Conservation (phyloP, 192 early-diverging fungal species). For the Backusella westeae region DNA sequence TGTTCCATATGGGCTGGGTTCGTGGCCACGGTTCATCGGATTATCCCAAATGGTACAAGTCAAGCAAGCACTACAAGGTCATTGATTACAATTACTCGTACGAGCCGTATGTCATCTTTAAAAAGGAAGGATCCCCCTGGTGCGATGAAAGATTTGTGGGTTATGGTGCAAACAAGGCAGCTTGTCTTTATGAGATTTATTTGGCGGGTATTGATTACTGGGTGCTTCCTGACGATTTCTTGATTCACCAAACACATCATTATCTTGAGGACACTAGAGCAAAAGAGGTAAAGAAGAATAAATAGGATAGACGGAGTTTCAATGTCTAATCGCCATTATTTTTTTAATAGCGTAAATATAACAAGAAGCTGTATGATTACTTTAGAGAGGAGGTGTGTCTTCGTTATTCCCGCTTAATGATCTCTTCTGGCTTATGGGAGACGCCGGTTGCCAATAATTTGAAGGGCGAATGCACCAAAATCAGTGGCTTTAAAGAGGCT, state of each 20-base stretch:
- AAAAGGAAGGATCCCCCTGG: slow-evolving; percentile 52
- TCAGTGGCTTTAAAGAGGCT: slow-evolving; percentile 48
- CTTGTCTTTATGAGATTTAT: slow-evolving; percentile 59
- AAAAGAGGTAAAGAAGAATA: slow-evolving; percentile 42
- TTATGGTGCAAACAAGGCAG: slow-evolving; percentile 63
- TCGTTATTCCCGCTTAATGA: slow-evolving; percentile 45
- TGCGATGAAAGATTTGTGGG: slow-evolving; percentile 63
- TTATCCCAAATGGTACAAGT: slow-evolving; percentile 48
- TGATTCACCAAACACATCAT: slow-evolving; percentile 60
- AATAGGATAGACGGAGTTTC: not conserved
- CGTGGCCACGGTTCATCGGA: slow-evolving; percentile 61
- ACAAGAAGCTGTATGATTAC: slow-evolving; percentile 53
- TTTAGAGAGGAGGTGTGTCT: slow-evolving; percentile 55
- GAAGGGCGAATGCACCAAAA: slow-evolving; percentile 49
- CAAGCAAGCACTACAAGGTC: slow-evolving; percentile 49
- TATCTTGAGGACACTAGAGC: slow-evolving; percentile 54
- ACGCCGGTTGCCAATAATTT: slow-evolving; percentile 42
- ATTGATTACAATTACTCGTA: slow-evolving; percentile 53
- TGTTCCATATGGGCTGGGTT: slow-evolving; percentile 54
- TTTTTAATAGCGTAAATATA: slow-evolving; percentile 47
- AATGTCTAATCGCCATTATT: not conserved
- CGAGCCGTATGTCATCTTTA: slow-evolving; percentile 60
- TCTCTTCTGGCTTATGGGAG: slow-evolving; percentile 40
- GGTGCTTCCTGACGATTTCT: slow-evolving; percentile 54
- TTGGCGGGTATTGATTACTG: slow-evolving; percentile 58